Percentiles rank a stretch among this genome's conserved stretches.
phyloP scores from a whole-genome alignment of 495 filamentous ascomycete species.

The Tuber melanosporum region DNA sequence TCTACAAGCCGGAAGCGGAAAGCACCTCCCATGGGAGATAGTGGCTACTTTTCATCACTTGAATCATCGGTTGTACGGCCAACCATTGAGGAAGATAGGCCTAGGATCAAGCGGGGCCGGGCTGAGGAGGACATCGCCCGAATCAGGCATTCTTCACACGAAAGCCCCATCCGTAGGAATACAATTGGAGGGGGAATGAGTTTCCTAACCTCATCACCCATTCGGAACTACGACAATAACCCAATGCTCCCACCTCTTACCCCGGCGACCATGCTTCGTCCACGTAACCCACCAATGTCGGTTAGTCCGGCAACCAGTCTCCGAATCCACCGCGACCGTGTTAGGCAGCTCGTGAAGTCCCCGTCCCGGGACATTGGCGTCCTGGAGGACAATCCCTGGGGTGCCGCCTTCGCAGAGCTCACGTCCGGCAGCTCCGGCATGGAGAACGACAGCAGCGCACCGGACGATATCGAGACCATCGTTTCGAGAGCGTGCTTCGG shows the following conservation, averaged over 20 bases:
- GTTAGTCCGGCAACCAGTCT: constrained; percentile 92
- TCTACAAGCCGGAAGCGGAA: constrained; percentile 62
- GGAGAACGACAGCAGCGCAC: constrained; percentile 55
- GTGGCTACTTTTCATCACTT: constrained; percentile 95
- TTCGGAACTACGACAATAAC: constrained; percentile 51
- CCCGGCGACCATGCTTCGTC: constrained; percentile 76
- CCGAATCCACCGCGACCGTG: constrained; percentile 79
- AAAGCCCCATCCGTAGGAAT: constrained; percentile 70
- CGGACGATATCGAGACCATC: constrained; percentile 44
- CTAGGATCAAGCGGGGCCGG: constrained; percentile 74
- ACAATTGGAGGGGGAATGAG: constrained; percentile 45
- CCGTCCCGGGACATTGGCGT: constrained; percentile 67
- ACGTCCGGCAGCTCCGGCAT: constrained; percentile 50
- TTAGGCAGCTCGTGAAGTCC: constrained; percentile 81
- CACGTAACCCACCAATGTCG: constrained; percentile 73
- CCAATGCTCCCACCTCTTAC: constrained; percentile 76
- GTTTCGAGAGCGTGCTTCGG: constrained; percentile 53
- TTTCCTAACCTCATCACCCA: constrained; percentile 58
- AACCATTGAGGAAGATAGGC: constrained; percentile 62
- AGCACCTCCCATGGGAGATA: constrained; percentile 74
- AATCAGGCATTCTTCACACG: constrained; percentile 84
- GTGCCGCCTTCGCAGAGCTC: constrained; percentile 61
- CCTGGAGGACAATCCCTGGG: constrained; percentile 65
- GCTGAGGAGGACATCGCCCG: constrained; percentile 94
- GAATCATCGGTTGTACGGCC: constrained; percentile 84